Conservation (phyloP, 2,329 filamentous ascomycete genomes). For the Penicillium digitatum region DNA sequence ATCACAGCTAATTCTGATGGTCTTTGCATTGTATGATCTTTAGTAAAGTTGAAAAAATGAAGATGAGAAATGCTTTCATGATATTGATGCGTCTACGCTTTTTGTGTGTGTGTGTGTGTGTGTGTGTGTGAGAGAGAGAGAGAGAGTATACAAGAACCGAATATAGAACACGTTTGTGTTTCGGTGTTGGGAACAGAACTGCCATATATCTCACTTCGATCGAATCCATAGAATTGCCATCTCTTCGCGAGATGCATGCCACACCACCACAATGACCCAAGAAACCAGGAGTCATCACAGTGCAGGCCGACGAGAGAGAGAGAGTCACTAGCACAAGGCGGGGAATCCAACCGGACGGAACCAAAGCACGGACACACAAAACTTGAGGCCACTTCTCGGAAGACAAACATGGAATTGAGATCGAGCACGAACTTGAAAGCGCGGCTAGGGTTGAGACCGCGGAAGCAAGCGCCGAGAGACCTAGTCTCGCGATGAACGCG, state of each 20-base stretch:
- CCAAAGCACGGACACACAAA: constrained; percentile 10
- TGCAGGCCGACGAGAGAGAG: constrained; percentile 9
- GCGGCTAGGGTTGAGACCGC: constrained; percentile 1
- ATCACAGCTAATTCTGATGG: not conserved
- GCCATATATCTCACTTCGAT: constrained; percentile 18
- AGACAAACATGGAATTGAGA: constrained; percentile 1
- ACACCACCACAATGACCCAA: not conserved
- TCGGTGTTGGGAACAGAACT: constrained; percentile 17
- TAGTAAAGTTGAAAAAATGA: not conserved
- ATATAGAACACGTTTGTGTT: constrained; percentile 22
- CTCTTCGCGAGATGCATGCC: constrained; percentile 12
- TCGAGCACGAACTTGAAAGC: not conserved
- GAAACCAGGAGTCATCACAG: constrained; percentile 3
- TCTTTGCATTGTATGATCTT: not conserved
- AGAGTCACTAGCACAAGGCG: constrained; percentile 2
- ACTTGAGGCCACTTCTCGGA: constrained; percentile 4
- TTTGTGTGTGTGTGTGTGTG: not conserved
- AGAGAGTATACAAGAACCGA: constrained; percentile 4
- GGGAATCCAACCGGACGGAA: constrained; percentile 10
- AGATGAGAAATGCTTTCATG: constrained; percentile 6
- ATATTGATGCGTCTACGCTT: constrained; percentile 8
- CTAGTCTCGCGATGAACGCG: constrained; percentile 37
- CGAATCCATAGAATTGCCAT: constrained; percentile 11
- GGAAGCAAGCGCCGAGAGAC: constrained; percentile 2
- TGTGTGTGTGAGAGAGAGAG: too few species aligned